A percentile compares a stretch with the other conserved stretches of the same genome.
Evolutionary conservation across 177 flowering plant genomes (phyloP).

Genomic region (Vitis hybrid): DNA sequence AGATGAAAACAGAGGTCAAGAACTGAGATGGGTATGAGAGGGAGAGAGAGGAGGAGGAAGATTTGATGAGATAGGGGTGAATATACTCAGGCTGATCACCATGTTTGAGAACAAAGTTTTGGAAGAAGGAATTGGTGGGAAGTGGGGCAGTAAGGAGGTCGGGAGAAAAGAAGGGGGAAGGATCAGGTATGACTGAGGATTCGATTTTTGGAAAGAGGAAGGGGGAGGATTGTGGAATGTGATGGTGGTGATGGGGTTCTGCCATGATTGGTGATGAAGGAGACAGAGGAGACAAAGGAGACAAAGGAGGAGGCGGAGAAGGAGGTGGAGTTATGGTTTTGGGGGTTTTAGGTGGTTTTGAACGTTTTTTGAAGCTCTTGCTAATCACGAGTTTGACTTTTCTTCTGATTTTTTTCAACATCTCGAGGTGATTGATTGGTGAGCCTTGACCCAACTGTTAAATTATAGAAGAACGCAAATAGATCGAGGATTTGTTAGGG

Average conservation of each 20-base stretch:
- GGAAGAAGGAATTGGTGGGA: slow-evolving; percentile 67
- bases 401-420: slow-evolving; percentile 33
- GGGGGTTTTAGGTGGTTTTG: slow-evolving; percentile 15
- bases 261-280: slow-evolving; percentile 5
- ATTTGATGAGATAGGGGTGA: slow-evolving; percentile 47
- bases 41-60: slow-evolving; percentile 39
- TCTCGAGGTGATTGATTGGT: background rate
- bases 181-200: slow-evolving; percentile 58
- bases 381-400: slow-evolving; percentile 25
- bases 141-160: slow-evolving; percentile 54
- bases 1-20: no score
- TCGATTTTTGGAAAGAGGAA: slow-evolving; percentile 45
- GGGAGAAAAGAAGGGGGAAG: slow-evolving; percentile 51
- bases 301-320: slow-evolving; percentile 10
- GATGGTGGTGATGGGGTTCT: slow-evolving; percentile 1
- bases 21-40: slow-evolving; percentile 18
- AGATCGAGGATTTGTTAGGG: no score
- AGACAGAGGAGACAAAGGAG: background rate
- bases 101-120: slow-evolving; percentile 52
- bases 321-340: background rate
- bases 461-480: no score
- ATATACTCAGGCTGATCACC: slow-evolving; percentile 69
- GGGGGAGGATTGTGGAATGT: slow-evolving; percentile 3
- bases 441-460: no score
- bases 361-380: slow-evolving; percentile 24